A percentile compares a stretch with the other conserved stretches of the same genome.
These are phyloP conservation scores for Clathrus columnatus DNA, from an alignment of 768 basidiomycete genomes.

Conservation along the genomic window DNA sequence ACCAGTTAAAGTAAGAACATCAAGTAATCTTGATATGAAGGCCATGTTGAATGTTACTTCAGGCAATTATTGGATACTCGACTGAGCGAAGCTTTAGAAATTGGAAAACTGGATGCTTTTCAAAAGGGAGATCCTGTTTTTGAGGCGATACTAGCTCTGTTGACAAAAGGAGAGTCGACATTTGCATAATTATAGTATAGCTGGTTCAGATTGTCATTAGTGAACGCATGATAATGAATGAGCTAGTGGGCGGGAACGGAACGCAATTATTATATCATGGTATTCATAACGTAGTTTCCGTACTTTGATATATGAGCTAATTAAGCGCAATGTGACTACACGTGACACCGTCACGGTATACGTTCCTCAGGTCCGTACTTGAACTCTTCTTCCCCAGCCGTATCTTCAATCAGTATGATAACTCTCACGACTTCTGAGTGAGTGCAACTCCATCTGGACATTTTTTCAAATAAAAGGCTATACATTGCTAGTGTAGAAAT, in stretches of 20 bases:
- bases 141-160: constrained; percentile 33
- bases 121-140: constrained; percentile 46
- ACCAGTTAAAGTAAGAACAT: constrained; percentile 69
- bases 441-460: background rate
- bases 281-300: no score
- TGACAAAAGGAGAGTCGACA: constrained; percentile 13
- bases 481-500: constrained; percentile 60
- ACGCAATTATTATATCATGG: no score
- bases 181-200: no score
- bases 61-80: constrained; percentile 66
- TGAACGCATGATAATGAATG: no score
- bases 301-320: no score
- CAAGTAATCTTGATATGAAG: background rate
- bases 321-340: no score
- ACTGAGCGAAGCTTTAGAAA: constrained; percentile 55
- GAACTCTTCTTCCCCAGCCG: background rate
- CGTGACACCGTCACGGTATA: background rate
- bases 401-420: background rate
- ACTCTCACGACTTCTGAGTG: background rate
- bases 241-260: no score
- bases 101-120: constrained; percentile 39
- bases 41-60: background rate
- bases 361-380: background rate
- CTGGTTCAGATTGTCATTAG: background rate
- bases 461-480: background rate